Conservation (phyloP, 208 protist genomes). For the Leishmania braziliensis region DNA sequence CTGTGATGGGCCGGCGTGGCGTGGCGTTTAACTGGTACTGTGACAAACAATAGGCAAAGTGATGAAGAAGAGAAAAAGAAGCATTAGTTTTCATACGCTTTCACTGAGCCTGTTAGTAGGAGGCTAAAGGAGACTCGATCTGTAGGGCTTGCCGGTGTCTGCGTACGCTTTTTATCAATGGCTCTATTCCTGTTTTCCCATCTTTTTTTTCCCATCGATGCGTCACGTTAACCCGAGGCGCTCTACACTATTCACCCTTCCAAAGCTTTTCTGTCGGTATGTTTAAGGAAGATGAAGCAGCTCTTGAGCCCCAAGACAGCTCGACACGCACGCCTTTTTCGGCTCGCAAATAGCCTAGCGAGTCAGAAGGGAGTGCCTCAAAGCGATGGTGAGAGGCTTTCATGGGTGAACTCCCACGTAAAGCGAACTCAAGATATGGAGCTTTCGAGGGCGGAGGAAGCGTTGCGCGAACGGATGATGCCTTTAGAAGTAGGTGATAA, state of each 20-base stretch:
- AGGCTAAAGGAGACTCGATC: neutral
- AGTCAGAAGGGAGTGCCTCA: constrained; percentile 39
- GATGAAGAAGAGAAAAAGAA: neutral
- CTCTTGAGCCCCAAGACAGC: constrained; percentile 89
- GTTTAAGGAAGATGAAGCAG: constrained; percentile 63
- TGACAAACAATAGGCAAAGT: neutral
- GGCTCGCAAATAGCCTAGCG: constrained; percentile 50
- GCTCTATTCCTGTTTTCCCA: neutral
- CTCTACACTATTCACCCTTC: neutral
- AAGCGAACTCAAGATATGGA: constrained; percentile 68
- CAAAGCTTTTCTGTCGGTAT: too few species aligned
- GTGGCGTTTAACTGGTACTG: neutral
- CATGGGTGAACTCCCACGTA: constrained; percentile 87
- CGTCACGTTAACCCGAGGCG: neutral
- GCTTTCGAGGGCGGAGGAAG: constrained; percentile 77
- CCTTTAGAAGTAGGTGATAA: constrained; percentile 73
- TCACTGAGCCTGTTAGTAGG: neutral
- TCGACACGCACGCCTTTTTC: constrained; percentile 87
- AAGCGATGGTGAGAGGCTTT: constrained; percentile 74
- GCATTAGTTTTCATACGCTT: neutral
- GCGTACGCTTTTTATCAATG: neutral
- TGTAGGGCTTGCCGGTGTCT: neutral
- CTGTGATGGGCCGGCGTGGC: neutral
- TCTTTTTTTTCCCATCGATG: neutral
- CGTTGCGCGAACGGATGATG: constrained; percentile 62